phyloP scores from a whole-genome alignment of 345 rosid species.

The Geranium rotundifolium region DNA sequence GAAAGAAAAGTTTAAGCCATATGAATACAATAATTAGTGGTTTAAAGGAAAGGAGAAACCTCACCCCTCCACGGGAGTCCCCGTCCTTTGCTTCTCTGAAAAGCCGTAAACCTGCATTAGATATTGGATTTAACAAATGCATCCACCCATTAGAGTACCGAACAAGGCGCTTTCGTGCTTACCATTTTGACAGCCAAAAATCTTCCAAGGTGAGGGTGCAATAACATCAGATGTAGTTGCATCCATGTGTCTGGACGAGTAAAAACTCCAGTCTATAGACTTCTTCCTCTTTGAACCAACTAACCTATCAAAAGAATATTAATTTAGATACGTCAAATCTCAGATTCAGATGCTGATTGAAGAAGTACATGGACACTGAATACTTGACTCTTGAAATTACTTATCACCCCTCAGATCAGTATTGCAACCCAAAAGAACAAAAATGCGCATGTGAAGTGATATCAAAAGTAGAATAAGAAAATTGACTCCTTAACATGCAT shows the following conservation, averaged over 20 bases:
- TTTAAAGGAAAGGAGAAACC: too few species aligned
- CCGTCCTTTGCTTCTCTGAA: slow-evolving; percentile 85
- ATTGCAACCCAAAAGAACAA: too few species aligned
- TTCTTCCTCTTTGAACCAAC: slow-evolving; percentile 30
- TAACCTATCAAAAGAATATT: slow-evolving; percentile 5
- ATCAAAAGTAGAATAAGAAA: too few species aligned
- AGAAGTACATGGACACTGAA: not conserved
- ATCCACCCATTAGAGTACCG: not conserved
- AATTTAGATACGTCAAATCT: not conserved
- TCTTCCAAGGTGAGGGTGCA: slow-evolving; percentile 90
- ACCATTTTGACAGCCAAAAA: slow-evolving; percentile 94
- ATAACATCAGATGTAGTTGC: slow-evolving; percentile 60
- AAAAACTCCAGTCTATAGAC: slow-evolving; percentile 42
- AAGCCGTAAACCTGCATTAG: slow-evolving; percentile 61
- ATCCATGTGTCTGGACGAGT: slow-evolving; percentile 35
- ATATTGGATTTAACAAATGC: not conserved
- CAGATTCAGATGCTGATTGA: not conserved
- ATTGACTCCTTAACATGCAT: too few species aligned
- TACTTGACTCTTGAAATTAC: not conserved
- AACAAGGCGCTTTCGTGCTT: slow-evolving; percentile 2
- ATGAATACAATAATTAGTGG: slow-evolving; percentile 3
- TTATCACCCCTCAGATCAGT: too few species aligned
- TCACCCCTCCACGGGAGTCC: slow-evolving; percentile 47
- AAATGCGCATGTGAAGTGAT: too few species aligned
- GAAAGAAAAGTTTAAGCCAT: not conserved